Percentiles rank a stretch among this genome's conserved stretches.
Conservation (phyloP, 2,329 filamentous ascomycete species). For the Rhynchosporium graminicola region DNA sequence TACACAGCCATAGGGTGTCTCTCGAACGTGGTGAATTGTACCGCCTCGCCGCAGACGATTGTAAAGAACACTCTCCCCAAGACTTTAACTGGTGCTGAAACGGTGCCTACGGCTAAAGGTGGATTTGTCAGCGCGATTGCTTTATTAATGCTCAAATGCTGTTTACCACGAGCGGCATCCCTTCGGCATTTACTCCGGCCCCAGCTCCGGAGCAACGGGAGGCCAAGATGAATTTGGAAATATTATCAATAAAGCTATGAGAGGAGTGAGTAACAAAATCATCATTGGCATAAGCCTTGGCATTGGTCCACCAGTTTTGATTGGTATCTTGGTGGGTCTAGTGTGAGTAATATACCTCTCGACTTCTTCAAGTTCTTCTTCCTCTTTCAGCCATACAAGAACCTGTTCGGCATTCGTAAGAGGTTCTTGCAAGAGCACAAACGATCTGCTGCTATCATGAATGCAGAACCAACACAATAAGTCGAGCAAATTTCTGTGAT, state of each 20-base stretch:
- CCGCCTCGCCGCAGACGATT: slow-evolving; percentile 51
- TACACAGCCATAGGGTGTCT: slow-evolving; percentile 50
- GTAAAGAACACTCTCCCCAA: slow-evolving; percentile 41
- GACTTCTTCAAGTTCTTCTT: not conserved
- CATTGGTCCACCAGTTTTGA: slow-evolving; percentile 45
- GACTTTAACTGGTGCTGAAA: slow-evolving; percentile 44
- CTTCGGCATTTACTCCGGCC: slow-evolving; percentile 47
- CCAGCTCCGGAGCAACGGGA: slow-evolving; percentile 32
- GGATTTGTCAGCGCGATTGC: slow-evolving; percentile 41
- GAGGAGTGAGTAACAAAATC: slow-evolving; percentile 46
- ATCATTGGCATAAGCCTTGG: slow-evolving; percentile 53
- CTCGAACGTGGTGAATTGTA: slow-evolving; percentile 51
- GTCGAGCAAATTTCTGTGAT: not conserved
- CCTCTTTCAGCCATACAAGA: not conserved
- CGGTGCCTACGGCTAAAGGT: slow-evolving; percentile 44
- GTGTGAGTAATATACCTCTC: slow-evolving; percentile 26
- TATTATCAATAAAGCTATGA: slow-evolving; percentile 34
- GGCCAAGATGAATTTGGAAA: slow-evolving; percentile 1
- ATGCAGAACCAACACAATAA: not conserved
- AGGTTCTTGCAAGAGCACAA: slow-evolving; percentile 5
- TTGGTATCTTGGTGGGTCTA: slow-evolving; percentile 35
- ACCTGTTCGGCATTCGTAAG: not conserved
- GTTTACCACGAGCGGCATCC: slow-evolving; percentile 46
- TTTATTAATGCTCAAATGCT: slow-evolving; percentile 46
- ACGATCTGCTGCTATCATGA: not conserved